Conservation (phyloP, 257 asterid genomes). For the Solanum tarapatanum region DNA sequence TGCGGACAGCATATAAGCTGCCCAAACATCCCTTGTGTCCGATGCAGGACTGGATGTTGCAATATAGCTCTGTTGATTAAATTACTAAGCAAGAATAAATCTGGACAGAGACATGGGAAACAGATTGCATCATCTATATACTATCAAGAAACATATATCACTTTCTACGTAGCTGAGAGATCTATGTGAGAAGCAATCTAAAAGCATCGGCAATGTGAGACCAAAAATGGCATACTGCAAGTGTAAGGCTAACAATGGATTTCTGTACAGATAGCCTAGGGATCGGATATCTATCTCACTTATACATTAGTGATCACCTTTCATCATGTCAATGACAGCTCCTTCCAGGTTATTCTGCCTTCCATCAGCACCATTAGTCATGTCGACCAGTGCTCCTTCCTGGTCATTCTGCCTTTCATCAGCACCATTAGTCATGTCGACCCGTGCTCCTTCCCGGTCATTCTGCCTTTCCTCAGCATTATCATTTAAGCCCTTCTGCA, state of each 20-base stretch:
- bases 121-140: background rate
- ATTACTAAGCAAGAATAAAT: background rate
- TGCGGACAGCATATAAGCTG: background rate
- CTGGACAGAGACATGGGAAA: background rate
- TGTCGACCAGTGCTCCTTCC: constrained; percentile 14
- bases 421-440: background rate
- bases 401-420: background rate
- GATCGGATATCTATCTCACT: background rate
- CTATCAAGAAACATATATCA: background rate
- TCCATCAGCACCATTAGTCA: background rate
- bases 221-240: background rate
- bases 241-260: background rate
- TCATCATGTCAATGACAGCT: background rate
- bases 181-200: background rate
- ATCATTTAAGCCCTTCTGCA: constrained; percentile 25
- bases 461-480: constrained; percentile 9
- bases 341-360: background rate
- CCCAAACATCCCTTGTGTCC: background rate
- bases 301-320: background rate
- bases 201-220: background rate
- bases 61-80: background rate
- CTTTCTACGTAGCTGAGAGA: background rate
- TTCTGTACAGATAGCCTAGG: background rate
- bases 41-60: background rate
- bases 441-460: constrained; percentile 17